Base-by-base conservation (phyloP, 257 asterid species). In the Nicotiana otophora region DNA sequence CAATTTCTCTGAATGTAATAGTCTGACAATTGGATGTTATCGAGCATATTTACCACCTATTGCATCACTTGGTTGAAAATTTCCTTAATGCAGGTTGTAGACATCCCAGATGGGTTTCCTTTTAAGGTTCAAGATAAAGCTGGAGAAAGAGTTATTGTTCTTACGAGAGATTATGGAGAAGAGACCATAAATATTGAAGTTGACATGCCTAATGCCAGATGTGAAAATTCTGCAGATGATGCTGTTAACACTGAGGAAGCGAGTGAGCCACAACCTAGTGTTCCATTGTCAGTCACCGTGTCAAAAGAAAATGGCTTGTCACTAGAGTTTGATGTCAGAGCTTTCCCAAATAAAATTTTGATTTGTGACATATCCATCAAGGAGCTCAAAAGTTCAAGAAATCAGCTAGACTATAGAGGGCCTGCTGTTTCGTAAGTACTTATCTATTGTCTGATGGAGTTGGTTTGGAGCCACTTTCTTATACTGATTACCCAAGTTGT, bases 61-160 rank as follows among this genome's bases (percentile, higher is more conserved):
- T 48, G 62, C 61, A 23, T 36, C 26, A 46, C 7, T 74, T 8
- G 23, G 15, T 46, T 74, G 79, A 46, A 48, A 48, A 16, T 23
- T 48, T 19, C 62, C 5, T 36, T 64, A 53, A 33, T 78, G 23
- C 70, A 93, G 98, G 86, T 23, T 4, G 95, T 88, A 85, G 90
- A 83, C 72, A 83, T 85, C 46, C 98, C 97, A 2, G 79, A 72
- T 74, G 91, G 78, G 15, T 91, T 93, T 83, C 93, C 95, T 26
- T 92, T 93, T 65, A 28, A 89, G 84, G 89, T 91, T 26, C 88
- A 90, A 82, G 95, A 93, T 87, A 64, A 76, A 54, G 86, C 87
- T 10, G 97, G 97, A 60, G 86, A 86, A 66, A 90, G 88, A 85
- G 90, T 88, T 5, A 48, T 93, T 19, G 88, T 89, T 12, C 91